A percentile compares a stretch with the other conserved stretches of the same genome.
Conservation (phyloP, 352 stramenopile genomes). For the Elongisporangium prolatum region DNA sequence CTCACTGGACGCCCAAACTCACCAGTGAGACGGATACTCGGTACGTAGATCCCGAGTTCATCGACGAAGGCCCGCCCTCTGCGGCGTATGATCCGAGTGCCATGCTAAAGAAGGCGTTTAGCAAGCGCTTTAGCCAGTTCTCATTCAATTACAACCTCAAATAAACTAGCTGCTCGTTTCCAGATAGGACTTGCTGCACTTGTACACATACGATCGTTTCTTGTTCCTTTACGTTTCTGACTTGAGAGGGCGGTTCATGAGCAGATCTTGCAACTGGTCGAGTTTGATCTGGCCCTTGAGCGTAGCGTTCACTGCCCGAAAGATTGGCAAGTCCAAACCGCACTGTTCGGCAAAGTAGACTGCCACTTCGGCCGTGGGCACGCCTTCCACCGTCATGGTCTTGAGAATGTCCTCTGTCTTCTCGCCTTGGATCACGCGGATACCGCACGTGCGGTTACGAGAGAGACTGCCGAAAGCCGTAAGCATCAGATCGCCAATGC, state of each 20-base stretch:
- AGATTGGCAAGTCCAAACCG: constrained; percentile 90
- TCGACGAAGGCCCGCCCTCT: constrained; percentile 78
- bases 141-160: constrained; percentile 85
- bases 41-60: constrained; percentile 88
- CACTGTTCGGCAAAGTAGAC: constrained; percentile 89
- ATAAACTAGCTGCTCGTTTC: constrained; percentile 9
- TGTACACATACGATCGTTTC: constrained; percentile 4
- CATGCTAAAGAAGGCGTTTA: constrained; percentile 52
- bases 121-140: constrained; percentile 88
- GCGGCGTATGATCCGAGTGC: constrained; percentile 73
- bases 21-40: constrained; percentile 81
- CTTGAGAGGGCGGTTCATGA: constrained; percentile 81
- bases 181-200: constrained; percentile 1
- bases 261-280: constrained; percentile 66
- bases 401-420: constrained; percentile 92
- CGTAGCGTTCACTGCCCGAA: constrained; percentile 81
- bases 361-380: constrained; percentile 93
- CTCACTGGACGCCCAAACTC: constrained; percentile 81
- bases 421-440: constrained; percentile 90
- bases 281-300: constrained; percentile 75
- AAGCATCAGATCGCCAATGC: constrained; percentile 93
- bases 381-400: constrained; percentile 90
- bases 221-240: constrained; percentile 48
- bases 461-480: constrained; percentile 96
- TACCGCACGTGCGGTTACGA: constrained; percentile 94